Percentiles rank a stretch among this genome's conserved stretches.
These are phyloP conservation scores for Colletotrichum eleusines DNA, from an alignment of 2,329 filamentous ascomycete genomes.

Conservation along the genomic window DNA sequence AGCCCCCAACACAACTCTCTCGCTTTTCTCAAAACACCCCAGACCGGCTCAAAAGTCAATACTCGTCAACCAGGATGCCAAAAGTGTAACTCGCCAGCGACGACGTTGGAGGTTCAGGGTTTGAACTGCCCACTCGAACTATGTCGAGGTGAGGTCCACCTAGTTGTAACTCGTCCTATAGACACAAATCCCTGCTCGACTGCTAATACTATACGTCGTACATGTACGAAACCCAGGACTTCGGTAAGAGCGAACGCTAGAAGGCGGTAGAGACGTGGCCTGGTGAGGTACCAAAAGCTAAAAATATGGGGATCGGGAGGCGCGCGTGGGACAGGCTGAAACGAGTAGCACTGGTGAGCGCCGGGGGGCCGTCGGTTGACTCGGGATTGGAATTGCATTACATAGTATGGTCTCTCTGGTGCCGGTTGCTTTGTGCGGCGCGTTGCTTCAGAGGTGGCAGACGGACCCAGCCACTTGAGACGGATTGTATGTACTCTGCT, in stretches of 20 bases:
- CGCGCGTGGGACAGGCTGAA: conserved; percentile 14
- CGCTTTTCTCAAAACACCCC: conserved; percentile 11
- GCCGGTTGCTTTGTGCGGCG: background rate
- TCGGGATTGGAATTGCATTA: no score
- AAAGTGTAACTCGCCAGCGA: conserved; percentile 17
- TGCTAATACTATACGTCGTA: no score
- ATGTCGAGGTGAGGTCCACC: conserved; percentile 9
- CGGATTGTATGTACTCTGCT: background rate
- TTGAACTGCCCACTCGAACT: conserved; percentile 10
- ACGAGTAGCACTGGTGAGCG: conserved; percentile 2
- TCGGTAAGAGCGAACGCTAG: background rate
- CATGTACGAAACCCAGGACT: background rate
- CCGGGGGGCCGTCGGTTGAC: no score
- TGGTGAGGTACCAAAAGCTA: background rate
- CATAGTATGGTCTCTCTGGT: no score
- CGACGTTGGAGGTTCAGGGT: conserved; percentile 3
- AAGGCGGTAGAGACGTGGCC: background rate
- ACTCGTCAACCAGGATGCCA: background rate
- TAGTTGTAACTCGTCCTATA: conserved; percentile 18
- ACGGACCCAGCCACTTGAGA: conserved; percentile 34
- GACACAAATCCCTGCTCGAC: conserved; percentile 23
- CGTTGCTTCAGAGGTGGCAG: conserved; percentile 20
- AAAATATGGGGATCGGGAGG: conserved; percentile 22
- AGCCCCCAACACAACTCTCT: conserved; percentile 1
- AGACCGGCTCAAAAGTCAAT: background rate